phyloP scores from a whole-genome alignment of 2,329 filamentous ascomycete genomes.

The Stachybotrys chlorohalonatus region DNA sequence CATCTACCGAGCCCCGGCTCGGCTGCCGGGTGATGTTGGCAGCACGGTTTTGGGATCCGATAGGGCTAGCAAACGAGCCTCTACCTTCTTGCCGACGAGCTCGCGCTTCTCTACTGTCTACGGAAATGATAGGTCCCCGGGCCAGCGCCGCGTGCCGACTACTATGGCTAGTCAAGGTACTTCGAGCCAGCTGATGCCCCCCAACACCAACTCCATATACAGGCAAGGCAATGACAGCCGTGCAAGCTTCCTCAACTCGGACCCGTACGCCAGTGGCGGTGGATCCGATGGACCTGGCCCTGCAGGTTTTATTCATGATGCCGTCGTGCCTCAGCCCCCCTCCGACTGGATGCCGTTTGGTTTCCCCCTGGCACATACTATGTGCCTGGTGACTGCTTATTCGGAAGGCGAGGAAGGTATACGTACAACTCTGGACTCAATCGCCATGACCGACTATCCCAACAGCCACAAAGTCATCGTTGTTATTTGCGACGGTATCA shows the following conservation, averaged over 20 bases:
- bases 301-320: constrained; percentile 90
- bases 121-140: constrained; percentile 54
- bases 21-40: constrained; percentile 65
- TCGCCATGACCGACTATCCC: constrained; percentile 95
- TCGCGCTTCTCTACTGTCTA: constrained; percentile 92
- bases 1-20: constrained; percentile 85
- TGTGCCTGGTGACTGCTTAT: constrained; percentile 93
- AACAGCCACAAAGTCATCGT: constrained; percentile 98
- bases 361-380: constrained; percentile 84
- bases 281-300: constrained; percentile 66
- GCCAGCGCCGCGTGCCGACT: constrained; percentile 55
- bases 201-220: constrained; percentile 55
- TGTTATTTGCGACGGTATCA: constrained; percentile 93
- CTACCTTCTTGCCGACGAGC: constrained; percentile 80
- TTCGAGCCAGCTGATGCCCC: constrained; percentile 61
- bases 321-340: constrained; percentile 91
- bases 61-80: constrained; percentile 69
- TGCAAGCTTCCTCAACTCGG: constrained; percentile 54
- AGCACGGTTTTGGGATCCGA: constrained; percentile 58
- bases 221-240: constrained; percentile 54
- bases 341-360: constrained; percentile 97
- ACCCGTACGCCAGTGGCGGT: constrained; percentile 44
- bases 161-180: constrained; percentile 92
- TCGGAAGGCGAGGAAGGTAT: constrained; percentile 92
- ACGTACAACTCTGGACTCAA: constrained; percentile 87